Base-by-base conservation (phyloP, 495 filamentous ascomycete species). In the Penicillium ucsense region DNA sequence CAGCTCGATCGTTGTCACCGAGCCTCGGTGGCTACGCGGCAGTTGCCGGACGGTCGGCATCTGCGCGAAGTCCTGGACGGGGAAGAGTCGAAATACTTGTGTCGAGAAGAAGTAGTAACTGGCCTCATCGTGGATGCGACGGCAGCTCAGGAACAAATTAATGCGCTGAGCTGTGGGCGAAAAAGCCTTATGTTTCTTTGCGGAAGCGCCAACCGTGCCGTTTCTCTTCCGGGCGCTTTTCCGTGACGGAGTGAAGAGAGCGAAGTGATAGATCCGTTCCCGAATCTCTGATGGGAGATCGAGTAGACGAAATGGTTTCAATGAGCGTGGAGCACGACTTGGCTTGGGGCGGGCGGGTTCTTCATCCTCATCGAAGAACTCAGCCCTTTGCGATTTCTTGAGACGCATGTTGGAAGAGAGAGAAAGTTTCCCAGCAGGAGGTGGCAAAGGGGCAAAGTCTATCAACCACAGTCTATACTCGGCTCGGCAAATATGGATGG, bases 251-350 rank as follows among this genome's bases (percentile, higher is more conserved):
- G 72, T 70, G 36, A 71, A 70, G 41, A 95, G 82, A 38, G 81
- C 66, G 47, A 78, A 66, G 43, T 68, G 71, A 59, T 89, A 89
- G 35, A 95, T 78, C 41, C 78, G 78, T 37, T 81, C 52, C 6
- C 88, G 85, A 31, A 95, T 70, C 57, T 95, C 89, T 7, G 79
- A 75, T 0, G 89, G 89, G 0, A 95, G 72, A 41, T 82, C 76
- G 58, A 94, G 77, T 64, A 94, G 89, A 30, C 71, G 79, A 56
- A 94, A 94, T 0, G 78, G 72, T 28, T 46, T 31, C 45, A 31
- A 43, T 29, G 20, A 20, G 20, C 20, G 20, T 20, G 33, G n/a
- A 43, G 36, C 3, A 20, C 41, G 51, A 12, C 40, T 41, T 38
- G 11, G 8, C 20, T 48, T 50, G 43, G 45, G 45, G 9, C 36